Percentiles rank a stretch among this genome's conserved stretches.
These are phyloP conservation scores for Euryodendron excelsum DNA, from an alignment of 148 eudicot genomes.

Conservation along the genomic window DNA sequence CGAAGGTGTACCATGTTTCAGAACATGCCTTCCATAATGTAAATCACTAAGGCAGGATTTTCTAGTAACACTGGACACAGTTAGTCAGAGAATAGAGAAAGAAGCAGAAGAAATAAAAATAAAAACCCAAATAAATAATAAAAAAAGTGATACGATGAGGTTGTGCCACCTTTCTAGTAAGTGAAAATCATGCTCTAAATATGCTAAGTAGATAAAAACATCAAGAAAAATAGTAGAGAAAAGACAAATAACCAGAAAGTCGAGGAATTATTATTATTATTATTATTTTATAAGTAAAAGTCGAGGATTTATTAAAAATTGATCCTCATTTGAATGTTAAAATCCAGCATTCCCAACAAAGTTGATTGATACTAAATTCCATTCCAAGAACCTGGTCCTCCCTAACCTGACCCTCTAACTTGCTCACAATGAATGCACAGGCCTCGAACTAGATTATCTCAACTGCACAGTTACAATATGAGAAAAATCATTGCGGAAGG, in stretches of 20 bases:
- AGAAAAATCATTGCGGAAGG: background rate
- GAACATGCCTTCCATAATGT: too few species aligned
- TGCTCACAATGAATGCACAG: background rate
- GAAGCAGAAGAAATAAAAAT: too few species aligned
- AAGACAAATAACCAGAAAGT: background rate
- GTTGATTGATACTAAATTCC: background rate
- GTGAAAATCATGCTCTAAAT: background rate
- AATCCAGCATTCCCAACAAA: background rate
- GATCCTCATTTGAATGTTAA: too few species aligned
- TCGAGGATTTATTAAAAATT: background rate
- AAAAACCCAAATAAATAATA: too few species aligned
- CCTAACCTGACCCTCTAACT: background rate
- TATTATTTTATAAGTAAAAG: too few species aligned
- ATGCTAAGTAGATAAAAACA: background rate
- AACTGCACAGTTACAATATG: background rate
- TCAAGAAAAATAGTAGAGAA: background rate
- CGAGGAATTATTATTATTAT: background rate
- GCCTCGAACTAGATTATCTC: background rate
- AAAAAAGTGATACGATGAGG: background rate
- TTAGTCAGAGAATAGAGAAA: background rate
- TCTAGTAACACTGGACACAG: too few species aligned
- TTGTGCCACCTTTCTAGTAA: background rate
- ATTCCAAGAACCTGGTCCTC: constrained; percentile 9
- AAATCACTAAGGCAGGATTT: too few species aligned
- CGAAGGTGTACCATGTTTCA: too few species aligned